These are phyloP conservation scores for Actinidia arguta DNA, from an alignment of 179 eudicot genomes.

Conservation along the genomic window DNA sequence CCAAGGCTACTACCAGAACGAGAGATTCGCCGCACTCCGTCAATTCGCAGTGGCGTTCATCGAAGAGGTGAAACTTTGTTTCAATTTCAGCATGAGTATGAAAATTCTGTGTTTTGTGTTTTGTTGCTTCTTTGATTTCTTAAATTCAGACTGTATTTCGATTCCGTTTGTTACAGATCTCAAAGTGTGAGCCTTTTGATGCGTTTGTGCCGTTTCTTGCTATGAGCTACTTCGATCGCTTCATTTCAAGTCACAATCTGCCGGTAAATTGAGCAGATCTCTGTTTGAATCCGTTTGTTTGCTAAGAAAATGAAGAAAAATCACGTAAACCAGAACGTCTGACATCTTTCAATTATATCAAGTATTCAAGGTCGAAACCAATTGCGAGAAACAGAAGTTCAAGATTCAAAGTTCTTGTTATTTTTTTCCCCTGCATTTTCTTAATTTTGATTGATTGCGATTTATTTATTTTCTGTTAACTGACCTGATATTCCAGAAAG, in stretches of 20 bases:
- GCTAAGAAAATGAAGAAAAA: too few relatives aligned
- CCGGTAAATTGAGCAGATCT: background rate
- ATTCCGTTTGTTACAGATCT: background rate
- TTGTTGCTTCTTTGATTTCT: background rate
- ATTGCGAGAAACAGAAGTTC: too few relatives aligned
- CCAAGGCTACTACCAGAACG: background rate
- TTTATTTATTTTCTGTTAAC: too few relatives aligned
- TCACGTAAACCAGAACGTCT: too few relatives aligned
- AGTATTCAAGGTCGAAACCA: too few relatives aligned
- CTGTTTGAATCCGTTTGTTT: too few relatives aligned
- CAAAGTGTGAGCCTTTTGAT: background rate
- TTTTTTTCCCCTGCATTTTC: too few relatives aligned
- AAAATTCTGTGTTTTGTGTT: background rate
- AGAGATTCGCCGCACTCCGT: background rate
- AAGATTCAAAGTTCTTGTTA: too few relatives aligned
- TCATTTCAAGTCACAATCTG: background rate
- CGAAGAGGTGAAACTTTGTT: background rate
- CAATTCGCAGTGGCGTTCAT: background rate
- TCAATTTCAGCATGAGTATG: background rate
- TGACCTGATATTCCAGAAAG: too few relatives aligned
- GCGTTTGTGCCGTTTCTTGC: slow-evolving; percentile 9
- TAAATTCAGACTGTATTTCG: background rate
- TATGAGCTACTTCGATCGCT: slow-evolving; percentile 3
- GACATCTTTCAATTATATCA: too few relatives aligned
- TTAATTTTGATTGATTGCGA: too few relatives aligned